A percentile compares a stretch with the other conserved stretches of the same genome.
Evolutionary conservation across 495 filamentous ascomycete genomes (phyloP).

Genomic region (Penicillium flavigenum): DNA sequence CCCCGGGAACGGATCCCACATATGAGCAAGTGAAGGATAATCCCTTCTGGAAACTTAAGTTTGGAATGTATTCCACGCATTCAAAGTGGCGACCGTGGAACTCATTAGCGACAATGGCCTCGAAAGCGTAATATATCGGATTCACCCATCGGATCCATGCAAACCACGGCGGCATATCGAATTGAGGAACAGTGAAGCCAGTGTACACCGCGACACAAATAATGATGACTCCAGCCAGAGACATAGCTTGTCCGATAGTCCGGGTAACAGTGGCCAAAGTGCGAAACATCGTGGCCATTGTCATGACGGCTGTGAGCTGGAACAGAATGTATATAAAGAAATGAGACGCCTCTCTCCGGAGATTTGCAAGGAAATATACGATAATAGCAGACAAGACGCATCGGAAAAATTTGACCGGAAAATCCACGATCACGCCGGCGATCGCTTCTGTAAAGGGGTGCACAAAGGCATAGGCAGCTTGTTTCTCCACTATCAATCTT

Average conservation of each 20-base stretch:
- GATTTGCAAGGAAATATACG: slow-evolving; percentile 56
- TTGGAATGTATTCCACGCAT: slow-evolving; percentile 52
- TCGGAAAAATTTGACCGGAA: slow-evolving; percentile 51
- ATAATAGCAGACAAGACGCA: slow-evolving; percentile 53
- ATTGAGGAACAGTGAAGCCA: slow-evolving; percentile 47
- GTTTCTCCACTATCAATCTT: slow-evolving; percentile 65
- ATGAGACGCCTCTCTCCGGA: slow-evolving; percentile 45
- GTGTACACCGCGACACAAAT: slow-evolving; percentile 49
- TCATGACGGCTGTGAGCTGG: slow-evolving; percentile 42
- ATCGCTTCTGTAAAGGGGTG: slow-evolving; percentile 60
- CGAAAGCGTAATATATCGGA: slow-evolving; percentile 47
- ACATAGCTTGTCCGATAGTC: slow-evolving; percentile 51
- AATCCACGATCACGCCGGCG: slow-evolving; percentile 58
- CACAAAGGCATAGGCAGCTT: slow-evolving; percentile 64
- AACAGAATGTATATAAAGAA: slow-evolving; percentile 66
- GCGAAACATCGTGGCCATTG: slow-evolving; percentile 55
- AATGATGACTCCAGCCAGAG: slow-evolving; percentile 47
- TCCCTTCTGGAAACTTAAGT: slow-evolving; percentile 46
- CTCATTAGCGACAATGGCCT: slow-evolving; percentile 52
- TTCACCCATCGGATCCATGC: slow-evolving; percentile 51
- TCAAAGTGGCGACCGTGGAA: slow-evolving; percentile 55
- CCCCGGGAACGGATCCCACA: slow-evolving; percentile 54
- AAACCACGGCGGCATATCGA: slow-evolving; percentile 50
- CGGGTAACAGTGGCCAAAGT: slow-evolving; percentile 48
- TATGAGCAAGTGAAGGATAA: slow-evolving; percentile 46